These are phyloP conservation scores for Barnettozyma vustinii DNA, from an alignment of 805 yeast genomes.

Conservation along the genomic window DNA sequence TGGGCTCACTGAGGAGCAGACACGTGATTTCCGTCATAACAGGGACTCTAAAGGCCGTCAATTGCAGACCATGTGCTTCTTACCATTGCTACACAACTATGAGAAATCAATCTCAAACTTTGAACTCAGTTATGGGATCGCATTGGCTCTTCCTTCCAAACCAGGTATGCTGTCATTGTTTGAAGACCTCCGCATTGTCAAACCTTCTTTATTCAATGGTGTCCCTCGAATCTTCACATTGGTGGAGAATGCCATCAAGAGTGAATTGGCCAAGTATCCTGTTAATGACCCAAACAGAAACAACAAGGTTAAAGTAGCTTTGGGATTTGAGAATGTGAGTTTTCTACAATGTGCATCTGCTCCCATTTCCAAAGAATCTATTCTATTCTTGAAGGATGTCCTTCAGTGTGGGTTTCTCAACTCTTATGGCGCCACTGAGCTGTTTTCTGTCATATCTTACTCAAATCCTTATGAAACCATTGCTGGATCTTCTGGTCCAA, in stretches of 20 bases:
- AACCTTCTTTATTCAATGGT: slow-evolving; percentile 42
- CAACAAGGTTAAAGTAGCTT: slow-evolving; percentile 23
- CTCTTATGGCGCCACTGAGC: slow-evolving; percentile 61
- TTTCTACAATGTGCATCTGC: slow-evolving; percentile 46
- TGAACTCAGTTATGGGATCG: slow-evolving; percentile 36
- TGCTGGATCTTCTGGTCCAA: slow-evolving; percentile 47
- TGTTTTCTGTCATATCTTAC: slow-evolving; percentile 42
- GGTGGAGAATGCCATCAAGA: slow-evolving; percentile 32
- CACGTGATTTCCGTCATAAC: slow-evolving; percentile 13
- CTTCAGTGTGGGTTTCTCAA: slow-evolving; percentile 41
- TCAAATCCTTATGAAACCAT: slow-evolving; percentile 33
- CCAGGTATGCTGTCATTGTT: slow-evolving; percentile 35
- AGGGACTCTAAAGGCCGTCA: slow-evolving; percentile 17
- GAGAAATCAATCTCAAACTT: slow-evolving; percentile 42
- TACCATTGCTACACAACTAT: slow-evolving; percentile 56
- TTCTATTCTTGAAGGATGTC: slow-evolving; percentile 47
- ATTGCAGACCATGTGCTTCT: slow-evolving; percentile 29
- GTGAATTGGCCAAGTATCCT: slow-evolving; percentile 23
- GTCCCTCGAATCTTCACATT: slow-evolving; percentile 54
- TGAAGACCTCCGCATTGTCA: slow-evolving; percentile 44
- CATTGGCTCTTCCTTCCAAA: slow-evolving; percentile 43
- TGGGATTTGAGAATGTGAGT: slow-evolving; percentile 35
- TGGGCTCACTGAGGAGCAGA: slow-evolving; percentile 13
- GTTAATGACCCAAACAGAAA: slow-evolving; percentile 2
- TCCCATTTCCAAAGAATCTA: slow-evolving; percentile 51